Conservation (phyloP, 2,329 filamentous ascomycete genomes). For the Colletotrichum sp. region DNA sequence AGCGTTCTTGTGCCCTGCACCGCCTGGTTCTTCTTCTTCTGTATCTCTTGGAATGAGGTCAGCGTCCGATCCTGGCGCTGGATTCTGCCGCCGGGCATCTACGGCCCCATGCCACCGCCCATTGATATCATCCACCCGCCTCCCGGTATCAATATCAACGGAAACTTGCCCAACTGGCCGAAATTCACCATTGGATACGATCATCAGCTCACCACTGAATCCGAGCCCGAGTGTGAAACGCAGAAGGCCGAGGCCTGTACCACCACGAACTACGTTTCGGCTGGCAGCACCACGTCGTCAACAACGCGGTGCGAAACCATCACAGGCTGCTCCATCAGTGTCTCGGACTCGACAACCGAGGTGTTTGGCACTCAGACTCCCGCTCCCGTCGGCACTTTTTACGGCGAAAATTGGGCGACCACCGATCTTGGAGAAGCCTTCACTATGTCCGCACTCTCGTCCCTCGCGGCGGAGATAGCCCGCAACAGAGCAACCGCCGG, state of each 20-base stretch:
- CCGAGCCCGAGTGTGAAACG: constrained; percentile 13
- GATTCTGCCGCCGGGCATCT: constrained; percentile 22
- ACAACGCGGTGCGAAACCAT: constrained; percentile 19
- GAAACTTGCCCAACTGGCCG: constrained; percentile 23
- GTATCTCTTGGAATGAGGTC: constrained; percentile 18
- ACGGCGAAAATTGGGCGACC: background rate
- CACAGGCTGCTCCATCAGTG: constrained; percentile 17
- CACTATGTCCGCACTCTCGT: background rate
- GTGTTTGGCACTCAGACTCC: background rate
- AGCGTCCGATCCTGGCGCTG: background rate
- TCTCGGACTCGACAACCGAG: constrained; percentile 9
- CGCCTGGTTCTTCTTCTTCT: constrained; percentile 25
- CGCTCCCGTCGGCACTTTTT: background rate
- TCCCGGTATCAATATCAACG: constrained; percentile 10
- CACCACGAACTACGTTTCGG: background rate
- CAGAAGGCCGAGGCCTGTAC: constrained; percentile 10
- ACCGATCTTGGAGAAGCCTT: background rate
- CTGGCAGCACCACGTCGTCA: constrained; percentile 4
- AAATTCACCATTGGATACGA: background rate
- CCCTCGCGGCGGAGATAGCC: background rate
- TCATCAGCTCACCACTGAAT: background rate
- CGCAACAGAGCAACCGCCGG: background rate
- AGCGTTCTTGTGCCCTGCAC: constrained; percentile 19
- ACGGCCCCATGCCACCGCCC: constrained; percentile 18
- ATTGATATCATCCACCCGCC: constrained; percentile 3